These are phyloP conservation scores for Jaapia argillacea DNA, from an alignment of 768 basidiomycete species.

Conservation along the genomic window DNA sequence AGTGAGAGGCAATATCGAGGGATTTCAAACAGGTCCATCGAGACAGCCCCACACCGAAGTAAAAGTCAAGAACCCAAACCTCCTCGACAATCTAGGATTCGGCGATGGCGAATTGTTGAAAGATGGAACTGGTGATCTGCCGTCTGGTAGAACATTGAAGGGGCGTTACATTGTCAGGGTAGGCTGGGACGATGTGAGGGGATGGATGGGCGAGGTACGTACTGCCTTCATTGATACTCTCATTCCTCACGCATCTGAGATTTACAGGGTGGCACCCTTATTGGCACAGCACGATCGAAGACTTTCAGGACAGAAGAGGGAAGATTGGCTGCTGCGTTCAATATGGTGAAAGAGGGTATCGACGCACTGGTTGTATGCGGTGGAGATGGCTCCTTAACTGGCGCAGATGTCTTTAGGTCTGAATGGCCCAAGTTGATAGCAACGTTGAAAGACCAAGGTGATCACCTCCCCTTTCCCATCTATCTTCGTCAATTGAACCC, in stretches of 20 bases:
- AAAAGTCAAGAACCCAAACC: conserved; percentile 19
- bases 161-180: conserved; percentile 91
- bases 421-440: conserved; percentile 90
- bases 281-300: conserved; percentile 84
- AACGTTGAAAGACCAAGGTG: conserved; percentile 52
- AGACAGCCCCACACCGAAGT: conserved; percentile 12
- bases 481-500: neutral
- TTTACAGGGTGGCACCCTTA: conserved; percentile 81
- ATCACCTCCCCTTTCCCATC: neutral
- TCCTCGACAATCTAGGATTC: conserved; percentile 71
- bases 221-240: neutral
- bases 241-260: conserved; percentile 1
- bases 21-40: conserved; percentile 17
- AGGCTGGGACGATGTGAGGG: conserved; percentile 96
- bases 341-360: conserved; percentile 93
- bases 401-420: conserved; percentile 85
- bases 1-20: conserved; percentile 75
- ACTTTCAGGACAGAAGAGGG: conserved; percentile 84
- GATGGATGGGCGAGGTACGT: conserved; percentile 80
- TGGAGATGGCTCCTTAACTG: conserved; percentile 94
- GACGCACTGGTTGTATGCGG: conserved; percentile 96
- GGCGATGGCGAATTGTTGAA: conserved; percentile 70
- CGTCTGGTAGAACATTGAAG: conserved; percentile 63
- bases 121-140: conserved; percentile 74
- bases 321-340: conserved; percentile 78